Evolutionary conservation across 2,329 filamentous ascomycete genomes (phyloP), one percentile per base, ranked within the genome.

Genomic region (Chalara sp.): DNA sequence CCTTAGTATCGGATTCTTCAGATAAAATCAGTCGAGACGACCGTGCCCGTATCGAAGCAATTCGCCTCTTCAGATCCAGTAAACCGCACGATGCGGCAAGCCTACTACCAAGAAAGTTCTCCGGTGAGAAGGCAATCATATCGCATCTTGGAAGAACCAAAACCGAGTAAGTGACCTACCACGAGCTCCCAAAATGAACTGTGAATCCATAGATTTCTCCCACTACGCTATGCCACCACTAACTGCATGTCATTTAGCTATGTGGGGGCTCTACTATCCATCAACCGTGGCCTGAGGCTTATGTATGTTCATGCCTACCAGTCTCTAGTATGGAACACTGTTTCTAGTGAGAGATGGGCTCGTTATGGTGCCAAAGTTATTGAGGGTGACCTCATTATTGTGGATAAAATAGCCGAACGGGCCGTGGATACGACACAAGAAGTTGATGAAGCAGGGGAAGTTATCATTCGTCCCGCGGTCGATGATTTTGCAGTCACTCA

Each of bases 221-320:
- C 21, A 21, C 21, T 21, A 21, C 21, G 21, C 21, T 21, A 21
- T 21, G 21, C 21, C 21, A 21, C 21, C 21, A 21, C 21, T 21
- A 21, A 21, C 21, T 21, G 21, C 21, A 21, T 21, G 21, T 3
- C 21, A 21, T 37, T 8, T 37, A 37, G 35, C n/a, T 37, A 81
- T 65, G 77, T 88, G 53, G 91, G 91, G 29, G 89, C 93, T 1
- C 70, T 99, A 47, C 79, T 86, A 63, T 78, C 79, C 49, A 91
- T 99, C 55, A 87, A 86, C 29, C 80, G 91, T 13, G 89, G 87
- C 46, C 75, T 97, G 61, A 81, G 90, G 42, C 80, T 89, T 52
- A 96, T 99, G 87, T 99, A 97, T 65, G 84, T 96, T 12, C 93
- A 99, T 67, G 92, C 93, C 5, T 97, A 96, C 69, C 93, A 99